Conservation (phyloP, 148 eudicot species). For the Vaccinium macrocarpon region DNA sequence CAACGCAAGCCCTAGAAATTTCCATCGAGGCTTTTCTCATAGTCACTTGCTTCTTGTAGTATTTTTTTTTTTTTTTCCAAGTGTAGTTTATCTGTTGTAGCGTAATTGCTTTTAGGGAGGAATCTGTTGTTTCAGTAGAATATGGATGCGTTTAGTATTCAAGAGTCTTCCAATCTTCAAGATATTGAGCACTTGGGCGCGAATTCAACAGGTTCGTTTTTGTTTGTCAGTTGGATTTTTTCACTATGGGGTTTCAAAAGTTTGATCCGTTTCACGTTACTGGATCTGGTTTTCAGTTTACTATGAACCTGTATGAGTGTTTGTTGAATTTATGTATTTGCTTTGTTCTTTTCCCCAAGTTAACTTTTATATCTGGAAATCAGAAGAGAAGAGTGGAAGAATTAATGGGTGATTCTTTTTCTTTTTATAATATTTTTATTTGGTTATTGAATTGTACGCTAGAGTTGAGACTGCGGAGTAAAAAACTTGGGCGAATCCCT, state of each 20-base stretch:
- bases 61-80: neutral
- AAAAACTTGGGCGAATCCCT: neutral
- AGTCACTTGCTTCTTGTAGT: neutral
- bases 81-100: too few relatives aligned
- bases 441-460: neutral
- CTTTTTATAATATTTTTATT: neutral
- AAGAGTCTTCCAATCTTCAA: conserved; percentile 18
- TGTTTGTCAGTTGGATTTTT: neutral
- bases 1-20: conserved; percentile 1
- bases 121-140: conserved; percentile 3
- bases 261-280: neutral
- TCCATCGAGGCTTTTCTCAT: neutral
- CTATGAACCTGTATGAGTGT: neutral
- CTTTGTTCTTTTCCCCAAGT: neutral
- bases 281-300: conserved; percentile 1
- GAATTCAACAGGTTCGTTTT: conserved; percentile 26
- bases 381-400: neutral
- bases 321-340: neutral
- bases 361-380: neutral
- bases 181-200: conserved; percentile 26
- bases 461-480: neutral
- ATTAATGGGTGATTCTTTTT: neutral
- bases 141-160: conserved; percentile 33
- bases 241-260: neutral
- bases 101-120: neutral